Percentiles rank a stretch among this genome's conserved stretches.
These are phyloP conservation scores for Sporothrix globosa DNA, from an alignment of 2,329 filamentous ascomycete species.

Conservation along the genomic window DNA sequence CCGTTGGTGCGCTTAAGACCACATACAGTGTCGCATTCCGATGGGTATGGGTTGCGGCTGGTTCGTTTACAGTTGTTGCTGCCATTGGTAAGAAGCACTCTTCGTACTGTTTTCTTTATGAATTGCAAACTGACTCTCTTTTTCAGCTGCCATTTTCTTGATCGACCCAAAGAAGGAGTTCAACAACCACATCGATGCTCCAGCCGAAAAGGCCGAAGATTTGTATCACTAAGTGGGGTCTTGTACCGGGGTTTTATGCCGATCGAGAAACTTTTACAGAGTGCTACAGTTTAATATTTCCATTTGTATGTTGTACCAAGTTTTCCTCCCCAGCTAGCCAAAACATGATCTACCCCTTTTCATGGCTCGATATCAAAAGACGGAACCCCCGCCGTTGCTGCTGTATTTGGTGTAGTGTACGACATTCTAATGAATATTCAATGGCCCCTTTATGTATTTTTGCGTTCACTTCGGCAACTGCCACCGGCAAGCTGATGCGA, in stretches of 20 bases:
- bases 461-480: too few species aligned
- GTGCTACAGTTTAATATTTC: background rate
- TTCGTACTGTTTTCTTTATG: background rate
- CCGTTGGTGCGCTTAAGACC: constrained; percentile 20
- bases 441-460: too few species aligned
- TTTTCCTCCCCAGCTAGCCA: too few species aligned
- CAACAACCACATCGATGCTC: constrained; percentile 46
- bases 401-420: too few species aligned
- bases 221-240: background rate
- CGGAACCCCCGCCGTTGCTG: too few species aligned
- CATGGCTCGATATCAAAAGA: too few species aligned
- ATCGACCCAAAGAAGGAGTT: constrained; percentile 45
- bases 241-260: too few species aligned
- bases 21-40: constrained; percentile 30
- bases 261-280: background rate
- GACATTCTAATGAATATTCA: too few species aligned
- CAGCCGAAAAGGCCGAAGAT: constrained; percentile 41
- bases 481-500: too few species aligned
- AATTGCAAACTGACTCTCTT: background rate
- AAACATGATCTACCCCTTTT: too few species aligned
- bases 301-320: background rate
- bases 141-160: constrained; percentile 39
- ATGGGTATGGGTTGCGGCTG: constrained; percentile 31
- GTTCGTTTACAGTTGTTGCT: constrained; percentile 28
- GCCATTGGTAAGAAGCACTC: constrained; percentile 14